Conservation (phyloP, 1,139 yeast genomes). For the Sugiyamaella pinicola region DNA sequence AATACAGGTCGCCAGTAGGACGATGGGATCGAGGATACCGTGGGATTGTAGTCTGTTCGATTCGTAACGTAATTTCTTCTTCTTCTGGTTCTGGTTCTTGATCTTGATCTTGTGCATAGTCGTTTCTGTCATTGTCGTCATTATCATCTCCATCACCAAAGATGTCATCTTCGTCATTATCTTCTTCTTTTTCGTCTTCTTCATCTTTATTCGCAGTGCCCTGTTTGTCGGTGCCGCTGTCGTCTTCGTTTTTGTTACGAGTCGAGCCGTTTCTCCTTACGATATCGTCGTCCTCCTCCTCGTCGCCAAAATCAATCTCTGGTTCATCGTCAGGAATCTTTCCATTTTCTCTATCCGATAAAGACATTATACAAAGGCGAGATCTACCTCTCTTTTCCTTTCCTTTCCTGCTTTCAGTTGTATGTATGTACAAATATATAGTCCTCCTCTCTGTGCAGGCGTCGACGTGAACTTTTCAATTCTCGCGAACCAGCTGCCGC, state of each 20-base stretch:
- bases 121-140: conserved; percentile 22
- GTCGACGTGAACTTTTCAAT: conserved; percentile 18
- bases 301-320: conserved; percentile 7
- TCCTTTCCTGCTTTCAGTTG: no score
- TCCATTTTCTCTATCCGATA: conserved; percentile 13
- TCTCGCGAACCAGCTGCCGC: conserved; percentile 12
- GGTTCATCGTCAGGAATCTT: conserved; percentile 4
- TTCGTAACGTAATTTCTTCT: conserved; percentile 34
- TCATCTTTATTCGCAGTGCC: conserved; percentile 5
- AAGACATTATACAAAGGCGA: conserved; percentile 12
- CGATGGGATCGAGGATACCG: conserved; percentile 65
- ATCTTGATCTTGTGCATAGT: conserved; percentile 24
- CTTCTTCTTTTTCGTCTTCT: conserved; percentile 21
- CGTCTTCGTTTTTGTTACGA: conserved; percentile 12
- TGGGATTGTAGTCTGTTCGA: conserved; percentile 61
- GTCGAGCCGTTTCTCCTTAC: conserved; percentile 17
- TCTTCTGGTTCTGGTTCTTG: conserved; percentile 28
- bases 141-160: conserved; percentile 27
- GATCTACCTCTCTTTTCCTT: neutral
- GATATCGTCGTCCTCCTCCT: conserved; percentile 17
- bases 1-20: conserved; percentile 38
- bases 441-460: no score
- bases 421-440: no score
- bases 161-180: conserved; percentile 30
- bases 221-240: conserved; percentile 4